These are phyloP conservation scores for Pistacia atlantica DNA, from an alignment of 345 rosid species.

Conservation along the genomic window DNA sequence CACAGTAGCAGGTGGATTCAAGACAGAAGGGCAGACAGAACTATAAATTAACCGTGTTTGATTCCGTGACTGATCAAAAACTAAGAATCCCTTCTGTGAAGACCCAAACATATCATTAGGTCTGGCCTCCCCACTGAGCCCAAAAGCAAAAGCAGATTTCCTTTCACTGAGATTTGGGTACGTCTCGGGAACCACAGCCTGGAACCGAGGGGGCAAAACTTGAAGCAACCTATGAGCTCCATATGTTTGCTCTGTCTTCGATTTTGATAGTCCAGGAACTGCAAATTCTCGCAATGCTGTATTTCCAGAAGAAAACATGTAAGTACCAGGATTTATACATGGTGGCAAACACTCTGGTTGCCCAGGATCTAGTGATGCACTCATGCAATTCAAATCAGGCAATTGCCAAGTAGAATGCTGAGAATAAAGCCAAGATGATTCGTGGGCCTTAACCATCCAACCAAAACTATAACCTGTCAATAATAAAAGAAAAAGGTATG, in stretches of 20 bases:
- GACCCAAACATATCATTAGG: slow-evolving; percentile 33
- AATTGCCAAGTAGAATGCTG: slow-evolving; percentile 40
- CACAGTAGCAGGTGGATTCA: slow-evolving; percentile 29
- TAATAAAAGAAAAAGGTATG: background rate
- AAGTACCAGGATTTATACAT: slow-evolving; percentile 32
- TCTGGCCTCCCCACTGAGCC: slow-evolving; percentile 30
- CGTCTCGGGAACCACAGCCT: slow-evolving; percentile 34
- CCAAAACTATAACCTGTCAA: slow-evolving; percentile 35
- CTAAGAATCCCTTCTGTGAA: slow-evolving; percentile 47
- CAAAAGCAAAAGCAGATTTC: slow-evolving; percentile 28
- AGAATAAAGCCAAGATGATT: slow-evolving; percentile 25
- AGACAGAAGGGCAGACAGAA: slow-evolving; percentile 33
- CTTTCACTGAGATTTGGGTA: slow-evolving; percentile 36
- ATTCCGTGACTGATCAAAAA: slow-evolving; percentile 76
- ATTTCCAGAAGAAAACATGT: slow-evolving; percentile 40
- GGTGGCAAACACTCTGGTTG: slow-evolving; percentile 48
- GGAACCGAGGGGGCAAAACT: slow-evolving; percentile 37
- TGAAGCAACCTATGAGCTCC: slow-evolving; percentile 46
- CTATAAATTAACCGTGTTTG: slow-evolving; percentile 58
- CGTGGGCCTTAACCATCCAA: slow-evolving; percentile 42
- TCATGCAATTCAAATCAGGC: slow-evolving; percentile 48
- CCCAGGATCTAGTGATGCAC: slow-evolving; percentile 43
- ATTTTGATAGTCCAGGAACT: slow-evolving; percentile 38
- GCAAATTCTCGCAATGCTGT: slow-evolving; percentile 35
- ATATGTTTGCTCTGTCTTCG: slow-evolving; percentile 40